Percentiles rank a stretch among this genome's conserved stretches.
These are phyloP conservation scores for Pelargonium australe DNA, from an alignment of 441 rosid genomes.

Conservation along the genomic window DNA sequence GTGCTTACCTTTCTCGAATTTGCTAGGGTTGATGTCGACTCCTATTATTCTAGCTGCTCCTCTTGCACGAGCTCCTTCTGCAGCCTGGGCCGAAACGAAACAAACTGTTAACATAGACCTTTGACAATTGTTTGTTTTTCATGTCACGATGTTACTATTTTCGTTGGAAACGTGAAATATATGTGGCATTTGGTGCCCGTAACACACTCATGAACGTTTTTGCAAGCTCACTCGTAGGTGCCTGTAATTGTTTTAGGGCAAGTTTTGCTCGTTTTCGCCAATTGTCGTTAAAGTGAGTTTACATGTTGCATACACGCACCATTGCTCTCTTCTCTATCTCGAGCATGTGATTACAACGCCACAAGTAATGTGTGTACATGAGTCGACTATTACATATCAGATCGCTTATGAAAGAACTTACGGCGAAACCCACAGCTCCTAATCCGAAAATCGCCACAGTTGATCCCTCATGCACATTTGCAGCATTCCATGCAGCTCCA, in stretches of 20 bases:
- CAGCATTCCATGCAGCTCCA: slow-evolving; percentile 45
- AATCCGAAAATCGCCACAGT: slow-evolving; percentile 42
- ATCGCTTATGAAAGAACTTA: no score
- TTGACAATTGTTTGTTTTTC: neutral
- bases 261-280: no score
- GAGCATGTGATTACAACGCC: neutral
- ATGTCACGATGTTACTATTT: no score
- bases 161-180: no score
- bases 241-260: no score
- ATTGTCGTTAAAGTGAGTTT: no score
- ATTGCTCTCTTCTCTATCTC: neutral
- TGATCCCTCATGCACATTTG: slow-evolving; percentile 35
- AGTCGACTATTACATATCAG: no score
- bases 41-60: slow-evolving; percentile 43
- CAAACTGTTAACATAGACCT: neutral
- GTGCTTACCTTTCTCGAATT: slow-evolving; percentile 31
- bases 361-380: no score
- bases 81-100: slow-evolving; percentile 22
- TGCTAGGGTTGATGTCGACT: slow-evolving; percentile 32
- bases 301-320: no score
- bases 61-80: slow-evolving; percentile 37
- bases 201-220: no score
- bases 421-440: slow-evolving; percentile 44
- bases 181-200: no score
- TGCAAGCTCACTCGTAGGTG: no score